These are phyloP conservation scores for Podospora comata DNA, from an alignment of 495 filamentous ascomycete genomes.

Conservation along the genomic window DNA sequence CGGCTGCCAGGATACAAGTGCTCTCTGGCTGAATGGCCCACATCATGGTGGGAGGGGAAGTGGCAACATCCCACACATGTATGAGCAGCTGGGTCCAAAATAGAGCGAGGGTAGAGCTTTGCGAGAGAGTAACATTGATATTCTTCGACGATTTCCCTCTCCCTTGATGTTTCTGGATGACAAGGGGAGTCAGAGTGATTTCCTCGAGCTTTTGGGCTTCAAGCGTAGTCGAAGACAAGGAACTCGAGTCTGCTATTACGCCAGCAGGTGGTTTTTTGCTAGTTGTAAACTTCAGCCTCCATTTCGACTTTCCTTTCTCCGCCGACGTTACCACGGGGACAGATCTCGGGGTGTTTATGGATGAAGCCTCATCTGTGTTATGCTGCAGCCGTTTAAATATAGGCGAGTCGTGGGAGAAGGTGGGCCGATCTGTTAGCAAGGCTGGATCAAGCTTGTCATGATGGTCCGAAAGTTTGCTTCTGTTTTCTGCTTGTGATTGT, in stretches of 20 bases:
- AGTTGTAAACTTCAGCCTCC: slow-evolving; percentile 31
- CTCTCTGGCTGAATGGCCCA: slow-evolving; percentile 32
- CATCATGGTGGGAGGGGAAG: slow-evolving; percentile 28
- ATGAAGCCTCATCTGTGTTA: neutral
- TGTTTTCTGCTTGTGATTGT: slow-evolving; percentile 3
- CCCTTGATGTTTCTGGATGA: slow-evolving; percentile 18
- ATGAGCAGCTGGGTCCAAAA: slow-evolving; percentile 39
- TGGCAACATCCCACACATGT: slow-evolving; percentile 38
- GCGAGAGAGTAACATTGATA: slow-evolving; percentile 34
- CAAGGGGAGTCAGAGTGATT: slow-evolving; percentile 27
- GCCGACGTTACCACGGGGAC: slow-evolving; percentile 18
- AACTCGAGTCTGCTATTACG: slow-evolving; percentile 30
- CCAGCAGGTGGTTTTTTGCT: slow-evolving; percentile 26
- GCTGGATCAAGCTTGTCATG: neutral
- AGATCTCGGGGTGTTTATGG: slow-evolving; percentile 18
- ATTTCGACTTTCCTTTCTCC: slow-evolving; percentile 33
- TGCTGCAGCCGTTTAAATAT: slow-evolving; percentile 5
- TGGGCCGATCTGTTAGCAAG: slow-evolving; percentile 14
- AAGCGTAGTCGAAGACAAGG: slow-evolving; percentile 30
- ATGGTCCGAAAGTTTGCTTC: slow-evolving; percentile 1
- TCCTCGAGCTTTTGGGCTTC: slow-evolving; percentile 37
- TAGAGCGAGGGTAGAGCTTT: slow-evolving; percentile 36
- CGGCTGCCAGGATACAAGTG: slow-evolving; percentile 37
- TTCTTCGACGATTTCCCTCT: slow-evolving; percentile 30
- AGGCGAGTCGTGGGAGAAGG: slow-evolving; percentile 13